These are phyloP conservation scores for Eutrema heterophyllum DNA, from an alignment of 345 rosid species.

Conservation along the genomic window DNA sequence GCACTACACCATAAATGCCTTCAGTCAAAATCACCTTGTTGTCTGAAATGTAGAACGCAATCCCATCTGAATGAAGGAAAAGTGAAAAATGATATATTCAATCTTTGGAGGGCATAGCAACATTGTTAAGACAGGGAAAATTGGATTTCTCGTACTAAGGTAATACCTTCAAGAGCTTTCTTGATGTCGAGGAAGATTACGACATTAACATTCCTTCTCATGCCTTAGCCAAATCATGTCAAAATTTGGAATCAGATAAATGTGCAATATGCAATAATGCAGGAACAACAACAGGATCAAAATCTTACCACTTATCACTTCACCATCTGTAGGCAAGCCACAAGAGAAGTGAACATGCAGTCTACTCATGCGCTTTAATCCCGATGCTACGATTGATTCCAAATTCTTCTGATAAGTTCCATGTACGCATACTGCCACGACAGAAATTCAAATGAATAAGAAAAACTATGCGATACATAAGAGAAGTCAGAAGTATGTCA, in stretches of 20 bases:
- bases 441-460: background rate
- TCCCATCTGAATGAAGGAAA: slow-evolving; percentile 46
- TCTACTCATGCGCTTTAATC: slow-evolving; percentile 75
- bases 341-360: slow-evolving; percentile 79
- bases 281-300: background rate
- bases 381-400: slow-evolving; percentile 65
- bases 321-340: slow-evolving; percentile 77
- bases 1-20: slow-evolving; percentile 78
- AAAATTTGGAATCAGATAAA: background rate
- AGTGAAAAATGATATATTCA: background rate
- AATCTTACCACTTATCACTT: slow-evolving; percentile 68
- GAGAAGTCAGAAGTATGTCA: background rate
- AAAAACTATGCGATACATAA: background rate
- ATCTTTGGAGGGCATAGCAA: background rate
- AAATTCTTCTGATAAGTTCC: slow-evolving; percentile 73
- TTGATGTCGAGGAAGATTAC: slow-evolving; percentile 63
- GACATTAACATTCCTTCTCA: slow-evolving; percentile 66
- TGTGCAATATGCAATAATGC: background rate
- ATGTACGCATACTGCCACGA: slow-evolving; percentile 67
- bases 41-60: slow-evolving; percentile 77
- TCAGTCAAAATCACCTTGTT: slow-evolving; percentile 80
- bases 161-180: slow-evolving; percentile 78
- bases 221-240: slow-evolving; percentile 42
- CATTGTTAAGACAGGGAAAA: background rate
- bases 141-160: background rate